phyloP scores from a whole-genome alignment of 2,329 filamentous ascomycete genomes.

The Aspergillus brasiliensis region DNA sequence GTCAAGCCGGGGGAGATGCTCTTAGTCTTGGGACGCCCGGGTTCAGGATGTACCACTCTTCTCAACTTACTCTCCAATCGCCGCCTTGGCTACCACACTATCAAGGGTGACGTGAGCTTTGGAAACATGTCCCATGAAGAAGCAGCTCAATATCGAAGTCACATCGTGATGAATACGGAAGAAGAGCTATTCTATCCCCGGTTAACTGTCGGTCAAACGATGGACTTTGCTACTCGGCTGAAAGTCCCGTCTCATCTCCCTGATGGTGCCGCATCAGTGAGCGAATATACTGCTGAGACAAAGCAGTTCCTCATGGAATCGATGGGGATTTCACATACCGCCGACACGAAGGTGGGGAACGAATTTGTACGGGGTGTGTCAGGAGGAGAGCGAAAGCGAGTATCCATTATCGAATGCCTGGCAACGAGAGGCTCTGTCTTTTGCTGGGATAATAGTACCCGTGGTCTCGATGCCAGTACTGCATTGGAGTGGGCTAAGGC shows the following conservation, averaged over 20 bases:
- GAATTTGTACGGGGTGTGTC: slow-evolving; percentile 65
- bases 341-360: slow-evolving; percentile 67
- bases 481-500: slow-evolving; percentile 60
- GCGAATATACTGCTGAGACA: slow-evolving; percentile 50
- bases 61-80: slow-evolving; percentile 69
- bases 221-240: slow-evolving; percentile 64
- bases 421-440: slow-evolving; percentile 58
- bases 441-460: slow-evolving; percentile 66
- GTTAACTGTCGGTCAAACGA: slow-evolving; percentile 53
- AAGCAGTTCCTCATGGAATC: slow-evolving; percentile 58
- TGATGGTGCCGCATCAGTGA: slow-evolving; percentile 63
- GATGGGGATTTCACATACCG: slow-evolving; percentile 59
- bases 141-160: slow-evolving; percentile 53
- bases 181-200: slow-evolving; percentile 55
- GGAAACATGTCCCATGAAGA: slow-evolving; percentile 48
- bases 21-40: slow-evolving; percentile 67
- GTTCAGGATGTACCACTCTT: slow-evolving; percentile 69
- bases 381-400: slow-evolving; percentile 67
- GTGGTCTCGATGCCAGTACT: slow-evolving; percentile 64
- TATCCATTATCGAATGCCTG: slow-evolving; percentile 65
- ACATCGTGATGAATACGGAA: slow-evolving; percentile 60
- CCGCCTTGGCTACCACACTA: slow-evolving; percentile 58
- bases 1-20: slow-evolving; percentile 75
- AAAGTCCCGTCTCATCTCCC: slow-evolving; percentile 70
- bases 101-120: slow-evolving; percentile 61